Percentiles rank a stretch among this genome's conserved stretches.
phyloP scores from a whole-genome alignment of 2,329 filamentous ascomycete species.

The Pseudogymnoascus sp. region DNA sequence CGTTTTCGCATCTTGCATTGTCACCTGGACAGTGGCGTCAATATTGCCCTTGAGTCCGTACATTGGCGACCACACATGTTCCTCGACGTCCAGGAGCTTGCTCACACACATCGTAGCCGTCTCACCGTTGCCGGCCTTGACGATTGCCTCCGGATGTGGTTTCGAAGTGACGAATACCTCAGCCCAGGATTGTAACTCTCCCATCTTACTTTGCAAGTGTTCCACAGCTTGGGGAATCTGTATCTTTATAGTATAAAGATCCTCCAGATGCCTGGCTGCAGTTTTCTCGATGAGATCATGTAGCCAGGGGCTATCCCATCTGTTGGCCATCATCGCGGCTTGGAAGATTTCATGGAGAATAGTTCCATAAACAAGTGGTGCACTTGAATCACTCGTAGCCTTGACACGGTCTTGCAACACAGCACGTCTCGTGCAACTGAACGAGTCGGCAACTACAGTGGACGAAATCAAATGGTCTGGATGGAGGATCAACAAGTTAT shows the following conservation, averaged over 20 bases:
- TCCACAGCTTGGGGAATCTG: conserved; percentile 64
- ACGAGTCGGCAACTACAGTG: conserved; percentile 93
- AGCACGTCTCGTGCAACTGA: conserved; percentile 80
- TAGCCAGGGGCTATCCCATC: conserved; percentile 67
- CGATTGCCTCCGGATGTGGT: conserved; percentile 61
- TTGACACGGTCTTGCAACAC: conserved; percentile 94
- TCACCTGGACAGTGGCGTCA: conserved; percentile 88
- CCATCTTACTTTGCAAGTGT: conserved; percentile 75
- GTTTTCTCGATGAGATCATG: conserved; percentile 56
- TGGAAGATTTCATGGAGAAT: conserved; percentile 95
- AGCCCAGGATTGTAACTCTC: conserved; percentile 76
- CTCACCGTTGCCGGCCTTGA: conserved; percentile 70
- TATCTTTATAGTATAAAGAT: conserved; percentile 79
- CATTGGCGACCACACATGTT: conserved; percentile 97
- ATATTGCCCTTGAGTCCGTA: conserved; percentile 97
- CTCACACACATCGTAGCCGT: conserved; percentile 76
- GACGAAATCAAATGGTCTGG: conserved; percentile 93
- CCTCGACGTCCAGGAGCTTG: conserved; percentile 92
- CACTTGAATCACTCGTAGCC: conserved; percentile 70
- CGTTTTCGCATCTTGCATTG: conserved; percentile 60
- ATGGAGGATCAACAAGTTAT: conserved; percentile 82
- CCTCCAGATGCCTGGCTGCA: conserved; percentile 73
- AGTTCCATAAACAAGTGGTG: conserved; percentile 82
- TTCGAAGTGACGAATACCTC: conserved; percentile 64
- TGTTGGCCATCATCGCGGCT: conserved; percentile 72